A percentile compares a stretch with the other conserved stretches of the same genome.
Evolutionary conservation across 345 rosid species (phyloP).

Genomic region (Eutrema yunnanense): DNA sequence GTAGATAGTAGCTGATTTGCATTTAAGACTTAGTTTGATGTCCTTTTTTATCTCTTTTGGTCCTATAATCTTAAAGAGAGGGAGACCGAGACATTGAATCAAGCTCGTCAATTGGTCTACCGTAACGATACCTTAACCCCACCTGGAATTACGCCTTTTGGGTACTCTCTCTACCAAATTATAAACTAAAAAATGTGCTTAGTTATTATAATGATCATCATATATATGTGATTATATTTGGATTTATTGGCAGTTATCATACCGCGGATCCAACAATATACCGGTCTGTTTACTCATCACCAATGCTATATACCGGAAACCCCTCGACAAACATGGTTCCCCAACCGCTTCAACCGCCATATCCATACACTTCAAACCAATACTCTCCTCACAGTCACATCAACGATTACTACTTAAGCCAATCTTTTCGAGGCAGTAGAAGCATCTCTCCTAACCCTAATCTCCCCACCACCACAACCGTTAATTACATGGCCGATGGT

Average conservation of each 20-base stretch:
- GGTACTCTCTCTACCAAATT: slow-evolving; percentile 29
- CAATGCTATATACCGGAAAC: slow-evolving; percentile 48
- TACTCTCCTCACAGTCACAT: slow-evolving; percentile 32
- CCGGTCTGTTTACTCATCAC: slow-evolving; percentile 57
- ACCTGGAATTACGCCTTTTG: slow-evolving; percentile 38
- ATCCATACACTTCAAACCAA: slow-evolving; percentile 48
- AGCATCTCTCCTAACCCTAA: slow-evolving; percentile 33
- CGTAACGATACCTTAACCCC: slow-evolving; percentile 62
- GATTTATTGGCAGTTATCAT: slow-evolving; percentile 40
- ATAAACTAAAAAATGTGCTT: not conserved
- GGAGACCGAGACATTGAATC: slow-evolving; percentile 97
- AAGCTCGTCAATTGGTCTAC: slow-evolving; percentile 96
- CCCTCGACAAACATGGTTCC: slow-evolving; percentile 41
- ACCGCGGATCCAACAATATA: slow-evolving; percentile 51
- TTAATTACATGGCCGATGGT: slow-evolving; percentile 28
- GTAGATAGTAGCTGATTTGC: slow-evolving; percentile 7
- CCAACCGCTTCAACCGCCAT: slow-evolving; percentile 35
- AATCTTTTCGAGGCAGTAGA: slow-evolving; percentile 40
- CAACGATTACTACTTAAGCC: slow-evolving; percentile 74
- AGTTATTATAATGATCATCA: not conserved
- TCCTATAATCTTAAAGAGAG: slow-evolving; percentile 49
- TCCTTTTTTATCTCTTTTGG: not conserved
- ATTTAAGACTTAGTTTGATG: slow-evolving; percentile 20
- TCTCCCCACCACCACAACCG: slow-evolving; percentile 30
- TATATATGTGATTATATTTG: not conserved